Percentiles rank a stretch among this genome's conserved stretches.
Evolutionary conservation across 2,329 filamentous ascomycete species (phyloP).

Genomic region (Tolypocladium nubicola): DNA sequence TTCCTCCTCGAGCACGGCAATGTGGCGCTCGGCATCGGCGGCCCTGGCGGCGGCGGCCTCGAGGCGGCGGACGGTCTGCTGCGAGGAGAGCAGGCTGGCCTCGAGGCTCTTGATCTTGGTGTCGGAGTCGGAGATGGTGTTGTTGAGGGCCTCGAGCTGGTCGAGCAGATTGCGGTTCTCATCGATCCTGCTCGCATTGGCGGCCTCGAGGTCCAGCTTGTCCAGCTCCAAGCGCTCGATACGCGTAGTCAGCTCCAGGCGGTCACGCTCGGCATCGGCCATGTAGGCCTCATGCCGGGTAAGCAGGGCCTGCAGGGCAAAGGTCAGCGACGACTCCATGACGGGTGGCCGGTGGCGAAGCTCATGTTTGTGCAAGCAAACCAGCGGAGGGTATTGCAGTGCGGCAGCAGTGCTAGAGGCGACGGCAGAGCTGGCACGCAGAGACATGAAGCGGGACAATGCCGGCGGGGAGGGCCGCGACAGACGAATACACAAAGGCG

Average conservation of each 20-base stretch:
- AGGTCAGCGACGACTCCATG: conserved; percentile 52
- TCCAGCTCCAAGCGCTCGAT: conserved; percentile 67
- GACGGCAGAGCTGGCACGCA: background rate
- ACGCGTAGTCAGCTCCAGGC: conserved; percentile 56
- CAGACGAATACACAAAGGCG: background rate
- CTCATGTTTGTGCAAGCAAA: background rate
- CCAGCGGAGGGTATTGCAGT: background rate
- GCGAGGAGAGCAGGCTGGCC: conserved; percentile 63
- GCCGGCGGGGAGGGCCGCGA: background rate
- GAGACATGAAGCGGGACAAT: background rate
- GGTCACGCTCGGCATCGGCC: conserved; percentile 80
- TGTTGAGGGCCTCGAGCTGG: conserved; percentile 77
- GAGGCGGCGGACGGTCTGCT: conserved; percentile 65
- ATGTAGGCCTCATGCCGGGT: conserved; percentile 91
- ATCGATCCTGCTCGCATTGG: conserved; percentile 68
- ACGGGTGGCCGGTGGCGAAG: background rate
- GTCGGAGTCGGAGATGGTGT: conserved; percentile 69
- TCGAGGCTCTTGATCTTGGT: conserved; percentile 68
- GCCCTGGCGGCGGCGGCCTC: conserved; percentile 65
- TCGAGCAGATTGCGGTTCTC: conserved; percentile 75
- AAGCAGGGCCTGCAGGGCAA: conserved; percentile 72
- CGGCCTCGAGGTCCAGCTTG: conserved; percentile 63
- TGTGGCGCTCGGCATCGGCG: conserved; percentile 67
- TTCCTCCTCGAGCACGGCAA: conserved; percentile 71
- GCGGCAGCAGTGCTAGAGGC: background rate